These are phyloP conservation scores for Trifolium dubium DNA, from an alignment of 306 rosid genomes.

Conservation along the genomic window DNA sequence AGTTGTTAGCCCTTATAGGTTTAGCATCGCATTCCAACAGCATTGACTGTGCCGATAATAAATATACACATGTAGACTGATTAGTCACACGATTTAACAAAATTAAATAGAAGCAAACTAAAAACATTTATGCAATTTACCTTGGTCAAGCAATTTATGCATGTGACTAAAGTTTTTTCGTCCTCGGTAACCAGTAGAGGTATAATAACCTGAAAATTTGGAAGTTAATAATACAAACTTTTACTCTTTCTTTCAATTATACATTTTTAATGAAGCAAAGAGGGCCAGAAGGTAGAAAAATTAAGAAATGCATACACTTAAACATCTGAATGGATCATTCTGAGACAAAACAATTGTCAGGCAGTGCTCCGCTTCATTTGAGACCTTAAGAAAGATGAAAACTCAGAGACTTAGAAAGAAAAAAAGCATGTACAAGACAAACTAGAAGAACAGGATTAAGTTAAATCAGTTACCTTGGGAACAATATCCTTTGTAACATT, in stretches of 20 bases:
- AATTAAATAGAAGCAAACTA: conserved; percentile 19
- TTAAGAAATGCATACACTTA: conserved; percentile 66
- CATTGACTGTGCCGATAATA: background rate
- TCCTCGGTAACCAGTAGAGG: conserved; percentile 92
- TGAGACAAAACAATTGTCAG: conserved; percentile 76
- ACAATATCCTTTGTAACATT: conserved; percentile 74
- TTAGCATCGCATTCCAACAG: background rate
- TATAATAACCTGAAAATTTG: conserved; percentile 75
- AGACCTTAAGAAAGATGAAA: conserved; percentile 62
- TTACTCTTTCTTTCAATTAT: background rate
- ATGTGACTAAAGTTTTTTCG: conserved; percentile 92
- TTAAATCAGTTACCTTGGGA: conserved; percentile 67
- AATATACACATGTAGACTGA: conserved; percentile 12
- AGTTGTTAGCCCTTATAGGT: background rate
- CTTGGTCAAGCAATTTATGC: conserved; percentile 93
- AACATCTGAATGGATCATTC: conserved; percentile 95
- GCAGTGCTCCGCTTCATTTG: conserved; percentile 94
- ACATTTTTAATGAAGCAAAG: conserved; percentile 23
- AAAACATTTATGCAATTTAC: conserved; percentile 47
- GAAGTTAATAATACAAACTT: conserved; percentile 18
- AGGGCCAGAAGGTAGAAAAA: conserved; percentile 17
- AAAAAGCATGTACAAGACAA: conserved; percentile 25
- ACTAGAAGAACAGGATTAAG: conserved; percentile 18
- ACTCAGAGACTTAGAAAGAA: conserved; percentile 25
- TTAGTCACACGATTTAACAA: background rate